Base-by-base conservation (phyloP, 306 rosid species). In the Vigna radiata region DNA sequence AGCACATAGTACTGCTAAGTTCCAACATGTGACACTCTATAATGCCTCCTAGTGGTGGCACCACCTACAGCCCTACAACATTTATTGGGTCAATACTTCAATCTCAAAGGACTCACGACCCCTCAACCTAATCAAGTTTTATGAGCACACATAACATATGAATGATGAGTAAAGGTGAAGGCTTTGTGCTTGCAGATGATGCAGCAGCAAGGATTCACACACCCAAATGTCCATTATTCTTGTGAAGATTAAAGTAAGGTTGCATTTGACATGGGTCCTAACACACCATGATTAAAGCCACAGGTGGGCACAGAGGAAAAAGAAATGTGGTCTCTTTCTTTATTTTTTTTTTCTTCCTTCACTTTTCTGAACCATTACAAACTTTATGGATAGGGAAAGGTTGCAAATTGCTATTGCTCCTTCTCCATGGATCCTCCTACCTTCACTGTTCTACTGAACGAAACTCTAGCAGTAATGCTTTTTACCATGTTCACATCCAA, bases 271-370 rank as follows among this genome's bases (percentile, higher is more conserved):
- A 87, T 86, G 91, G 94, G 87, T 80, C 91, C 87, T 84, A 80
- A 85, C 83, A 66, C 18, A 79, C 71, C 80, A 89, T 91, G 82
- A 91, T 89, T 89, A 87, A 89, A 90, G 94, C 83, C 81, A 83
- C 29, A 77, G 80, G 87, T 56, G 84, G 86, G 85, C 78, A 72
- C 55, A 52, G n/a, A 14, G 17, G 52, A 66, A 78, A 83, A 73
- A 67, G 58, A 70, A 33, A 81, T 37, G 33, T 69, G 63, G 19
- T 11, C 76, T 56, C 54, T 65, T 29, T 66, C 70, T 3, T 19
- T 29, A 29, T 29, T 29, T 72, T 63, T 70, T 74, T 77, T 75
- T 44, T 29, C 25, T 29, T 31, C 23, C 18, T 41, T 75, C 77
- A 79, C 87, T 84, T 89, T 83, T 64, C 69, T 83, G 70, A 76